Conservation (phyloP, 2,329 filamentous ascomycete species). For the Eurotiales sp. region DNA sequence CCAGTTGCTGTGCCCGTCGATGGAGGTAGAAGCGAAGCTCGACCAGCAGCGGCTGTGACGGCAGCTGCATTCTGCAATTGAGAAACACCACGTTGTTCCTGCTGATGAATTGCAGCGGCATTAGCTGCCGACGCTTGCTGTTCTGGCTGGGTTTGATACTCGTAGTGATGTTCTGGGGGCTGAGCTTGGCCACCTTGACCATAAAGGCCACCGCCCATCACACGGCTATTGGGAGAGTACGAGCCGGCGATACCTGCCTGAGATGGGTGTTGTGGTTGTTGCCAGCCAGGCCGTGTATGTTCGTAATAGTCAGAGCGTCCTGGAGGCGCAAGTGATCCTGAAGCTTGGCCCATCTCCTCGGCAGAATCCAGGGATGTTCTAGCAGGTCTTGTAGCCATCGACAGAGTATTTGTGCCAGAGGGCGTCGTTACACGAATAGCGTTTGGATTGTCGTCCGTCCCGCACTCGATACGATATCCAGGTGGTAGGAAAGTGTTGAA, state of each 20-base stretch:
- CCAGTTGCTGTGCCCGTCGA: slow-evolving; percentile 42
- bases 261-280: slow-evolving; percentile 30
- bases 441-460: slow-evolving; percentile 88
- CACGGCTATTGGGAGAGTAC: slow-evolving; percentile 39
- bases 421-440: slow-evolving; percentile 95
- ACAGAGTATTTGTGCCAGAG: slow-evolving; percentile 92
- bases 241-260: slow-evolving; percentile 32
- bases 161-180: slow-evolving; percentile 41
- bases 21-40: slow-evolving; percentile 49
- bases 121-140: slow-evolving; percentile 43
- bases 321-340: slow-evolving; percentile 29
- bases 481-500: slow-evolving; percentile 98
- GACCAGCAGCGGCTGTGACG: slow-evolving; percentile 34
- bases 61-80: slow-evolving; percentile 63
- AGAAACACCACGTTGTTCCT: slow-evolving; percentile 63
- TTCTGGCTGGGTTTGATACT: slow-evolving; percentile 41
- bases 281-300: slow-evolving; percentile 37
- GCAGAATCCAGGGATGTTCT: slow-evolving; percentile 28
- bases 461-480: slow-evolving; percentile 94
- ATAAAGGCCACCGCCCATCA: slow-evolving; percentile 34
- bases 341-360: slow-evolving; percentile 27
- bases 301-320: slow-evolving; percentile 39
- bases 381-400: slow-evolving; percentile 54
- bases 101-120: slow-evolving; percentile 52
- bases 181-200: slow-evolving; percentile 34